Conservation (phyloP, 2,329 filamentous ascomycete genomes). For the Claviceps sp. region DNA sequence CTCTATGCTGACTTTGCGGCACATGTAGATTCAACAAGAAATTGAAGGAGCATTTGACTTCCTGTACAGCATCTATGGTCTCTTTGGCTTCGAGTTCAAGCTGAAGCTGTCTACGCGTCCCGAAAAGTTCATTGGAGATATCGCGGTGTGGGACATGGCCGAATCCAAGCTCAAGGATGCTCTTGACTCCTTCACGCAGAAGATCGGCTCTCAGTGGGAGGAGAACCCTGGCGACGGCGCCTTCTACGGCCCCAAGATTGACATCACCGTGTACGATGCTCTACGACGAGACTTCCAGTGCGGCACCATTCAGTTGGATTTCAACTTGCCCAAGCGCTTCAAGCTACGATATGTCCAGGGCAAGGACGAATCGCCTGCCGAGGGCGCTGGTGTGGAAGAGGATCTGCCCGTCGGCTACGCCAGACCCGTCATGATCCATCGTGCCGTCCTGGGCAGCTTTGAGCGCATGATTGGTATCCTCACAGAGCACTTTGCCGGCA, state of each 20-base stretch:
- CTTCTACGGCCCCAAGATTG: slow-evolving; percentile 98
- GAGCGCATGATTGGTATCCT: slow-evolving; percentile 58
- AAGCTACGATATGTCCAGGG: slow-evolving; percentile 37
- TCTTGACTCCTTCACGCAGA: slow-evolving; percentile 59
- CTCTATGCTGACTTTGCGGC: neutral
- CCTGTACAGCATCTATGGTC: slow-evolving; percentile 57
- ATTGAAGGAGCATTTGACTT: slow-evolving; percentile 83
- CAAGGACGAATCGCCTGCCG: slow-evolving; percentile 28
- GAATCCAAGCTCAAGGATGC: slow-evolving; percentile 70
- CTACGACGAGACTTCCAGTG: slow-evolving; percentile 50
- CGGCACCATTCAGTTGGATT: slow-evolving; percentile 87
- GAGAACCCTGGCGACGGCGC: slow-evolving; percentile 91
- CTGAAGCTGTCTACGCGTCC: slow-evolving; percentile 83
- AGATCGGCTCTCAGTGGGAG: slow-evolving; percentile 59
- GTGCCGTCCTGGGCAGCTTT: slow-evolving; percentile 64
- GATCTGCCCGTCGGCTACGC: slow-evolving; percentile 56
- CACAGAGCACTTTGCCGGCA: slow-evolving; percentile 72
- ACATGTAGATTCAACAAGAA: slow-evolving; percentile 22
- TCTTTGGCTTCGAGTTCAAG: slow-evolving; percentile 61
- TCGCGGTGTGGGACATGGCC: slow-evolving; percentile 79
- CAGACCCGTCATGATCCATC: slow-evolving; percentile 76
- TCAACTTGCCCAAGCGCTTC: slow-evolving; percentile 48
- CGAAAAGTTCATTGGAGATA: slow-evolving; percentile 78
- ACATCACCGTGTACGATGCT: slow-evolving; percentile 86
- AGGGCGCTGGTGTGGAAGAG: slow-evolving; percentile 29